These are phyloP conservation scores for Pichia inconspicua DNA, from an alignment of 1,139 yeast genomes.

Conservation along the genomic window DNA sequence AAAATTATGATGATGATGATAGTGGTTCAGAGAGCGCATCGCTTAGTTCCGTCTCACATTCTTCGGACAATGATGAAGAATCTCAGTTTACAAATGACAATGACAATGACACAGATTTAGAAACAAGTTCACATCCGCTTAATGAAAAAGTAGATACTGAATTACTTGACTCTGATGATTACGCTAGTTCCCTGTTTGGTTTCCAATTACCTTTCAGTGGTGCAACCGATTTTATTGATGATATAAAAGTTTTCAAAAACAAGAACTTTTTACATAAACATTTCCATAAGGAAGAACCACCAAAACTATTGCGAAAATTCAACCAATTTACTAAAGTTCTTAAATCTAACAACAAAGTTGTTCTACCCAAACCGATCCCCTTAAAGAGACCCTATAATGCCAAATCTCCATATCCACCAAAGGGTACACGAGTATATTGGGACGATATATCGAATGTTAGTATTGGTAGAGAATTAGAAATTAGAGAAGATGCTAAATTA, in stretches of 20 bases:
- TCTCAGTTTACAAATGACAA: neutral
- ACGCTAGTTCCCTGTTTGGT: slow-evolving; percentile 7
- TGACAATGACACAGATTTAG: neutral
- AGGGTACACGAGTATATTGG: slow-evolving; percentile 23
- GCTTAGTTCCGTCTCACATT: neutral
- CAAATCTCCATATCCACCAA: slow-evolving; percentile 28
- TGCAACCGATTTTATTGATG: slow-evolving; percentile 10
- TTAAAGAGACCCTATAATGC: slow-evolving; percentile 36
- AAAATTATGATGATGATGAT: neutral
- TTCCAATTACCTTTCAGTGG: slow-evolving; percentile 12
- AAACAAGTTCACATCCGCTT: neutral
- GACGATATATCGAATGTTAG: slow-evolving; percentile 21
- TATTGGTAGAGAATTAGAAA: slow-evolving; percentile 23
- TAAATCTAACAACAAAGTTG: neutral
- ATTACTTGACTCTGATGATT: neutral
- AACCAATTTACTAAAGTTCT: slow-evolving; percentile 1
- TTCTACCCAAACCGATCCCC: slow-evolving; percentile 3
- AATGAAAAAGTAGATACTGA: neutral
- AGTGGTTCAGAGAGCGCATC: neutral
- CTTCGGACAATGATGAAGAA: neutral
- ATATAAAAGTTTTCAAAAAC: neutral
- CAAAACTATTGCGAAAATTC: neutral
- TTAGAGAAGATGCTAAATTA: slow-evolving; percentile 34
- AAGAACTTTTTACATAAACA: neutral
- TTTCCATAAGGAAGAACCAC: neutral